Conservation (phyloP, 768 basidiomycete species). For the Pulveroboletus sp. region DNA sequence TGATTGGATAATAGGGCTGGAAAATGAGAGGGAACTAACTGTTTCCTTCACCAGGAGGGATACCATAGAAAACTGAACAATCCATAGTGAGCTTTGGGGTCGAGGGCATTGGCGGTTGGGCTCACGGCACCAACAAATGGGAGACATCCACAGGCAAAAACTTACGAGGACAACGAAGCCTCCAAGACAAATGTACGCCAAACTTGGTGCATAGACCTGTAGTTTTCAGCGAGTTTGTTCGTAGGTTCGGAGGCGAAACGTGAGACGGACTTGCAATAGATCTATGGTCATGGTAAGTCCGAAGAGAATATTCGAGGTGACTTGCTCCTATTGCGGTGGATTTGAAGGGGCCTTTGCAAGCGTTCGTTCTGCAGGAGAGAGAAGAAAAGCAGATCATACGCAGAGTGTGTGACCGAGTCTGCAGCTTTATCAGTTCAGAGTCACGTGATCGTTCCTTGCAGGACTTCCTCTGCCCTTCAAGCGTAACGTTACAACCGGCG, state of each 20-base stretch:
- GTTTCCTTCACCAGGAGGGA: constrained; percentile 81
- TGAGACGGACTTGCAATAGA: constrained; percentile 25
- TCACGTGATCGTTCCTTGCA: too few species aligned
- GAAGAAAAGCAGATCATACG: too few species aligned
- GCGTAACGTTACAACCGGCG: too few species aligned
- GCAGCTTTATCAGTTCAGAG: too few species aligned
- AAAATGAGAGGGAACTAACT: constrained; percentile 34
- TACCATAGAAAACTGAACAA: constrained; percentile 70
- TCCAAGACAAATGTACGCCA: constrained; percentile 62
- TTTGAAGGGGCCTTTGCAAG: neutral
- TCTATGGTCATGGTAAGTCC: constrained; percentile 14
- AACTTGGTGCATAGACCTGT: constrained; percentile 48
- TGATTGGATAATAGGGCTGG: neutral
- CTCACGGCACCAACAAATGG: neutral
- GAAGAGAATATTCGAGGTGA: too few species aligned
- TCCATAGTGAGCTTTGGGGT: neutral
- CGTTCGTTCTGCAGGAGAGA: too few species aligned
- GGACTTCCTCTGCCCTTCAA: too few species aligned
- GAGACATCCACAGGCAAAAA: neutral
- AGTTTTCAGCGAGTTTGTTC: constrained; percentile 21
- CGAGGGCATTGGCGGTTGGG: neutral
- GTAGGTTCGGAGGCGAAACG: neutral
- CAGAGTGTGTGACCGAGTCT: too few species aligned
- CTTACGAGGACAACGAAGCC: constrained; percentile 49
- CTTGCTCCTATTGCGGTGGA: neutral